Percentiles rank a stretch among this genome's conserved stretches.
Conservation (phyloP, 257 asterid species). For the Capsicum pubescens region DNA sequence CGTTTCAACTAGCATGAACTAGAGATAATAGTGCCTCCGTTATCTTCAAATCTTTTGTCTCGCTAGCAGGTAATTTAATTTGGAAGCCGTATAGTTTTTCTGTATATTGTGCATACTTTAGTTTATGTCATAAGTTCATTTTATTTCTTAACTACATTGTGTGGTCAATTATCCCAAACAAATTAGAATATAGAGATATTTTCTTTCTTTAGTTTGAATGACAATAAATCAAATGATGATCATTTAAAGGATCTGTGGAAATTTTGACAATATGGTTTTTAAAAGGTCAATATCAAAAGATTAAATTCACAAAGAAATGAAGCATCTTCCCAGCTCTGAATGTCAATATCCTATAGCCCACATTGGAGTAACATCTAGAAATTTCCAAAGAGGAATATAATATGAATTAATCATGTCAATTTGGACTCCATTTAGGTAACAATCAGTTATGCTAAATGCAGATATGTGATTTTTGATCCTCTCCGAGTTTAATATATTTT, state of each 20-base stretch:
- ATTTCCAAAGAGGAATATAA: neutral
- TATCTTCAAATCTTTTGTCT: too few species aligned
- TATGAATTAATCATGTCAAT: too few species aligned
- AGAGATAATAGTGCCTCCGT: too few species aligned
- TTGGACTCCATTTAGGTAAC: too few species aligned
- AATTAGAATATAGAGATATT: neutral
- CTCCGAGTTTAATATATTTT: too few species aligned
- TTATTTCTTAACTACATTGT: neutral
- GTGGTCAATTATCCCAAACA: neutral
- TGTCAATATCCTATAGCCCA: neutral
- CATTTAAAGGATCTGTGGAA: neutral
- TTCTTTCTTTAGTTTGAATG: neutral
- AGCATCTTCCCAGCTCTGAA: neutral
- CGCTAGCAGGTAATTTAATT: too few species aligned
- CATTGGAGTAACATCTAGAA: neutral
- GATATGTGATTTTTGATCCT: too few species aligned
- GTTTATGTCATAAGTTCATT: neutral
- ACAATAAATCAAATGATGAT: neutral
- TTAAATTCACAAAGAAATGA: neutral
- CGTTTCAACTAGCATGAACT: too few species aligned
- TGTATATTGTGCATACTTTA: neutral
- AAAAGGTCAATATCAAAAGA: neutral
- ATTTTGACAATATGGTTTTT: neutral
- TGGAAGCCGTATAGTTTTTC: neutral
- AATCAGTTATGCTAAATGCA: too few species aligned